phyloP scores from a whole-genome alignment of 139 green algal genomes.

The Auxenochlorella protothecoides region DNA sequence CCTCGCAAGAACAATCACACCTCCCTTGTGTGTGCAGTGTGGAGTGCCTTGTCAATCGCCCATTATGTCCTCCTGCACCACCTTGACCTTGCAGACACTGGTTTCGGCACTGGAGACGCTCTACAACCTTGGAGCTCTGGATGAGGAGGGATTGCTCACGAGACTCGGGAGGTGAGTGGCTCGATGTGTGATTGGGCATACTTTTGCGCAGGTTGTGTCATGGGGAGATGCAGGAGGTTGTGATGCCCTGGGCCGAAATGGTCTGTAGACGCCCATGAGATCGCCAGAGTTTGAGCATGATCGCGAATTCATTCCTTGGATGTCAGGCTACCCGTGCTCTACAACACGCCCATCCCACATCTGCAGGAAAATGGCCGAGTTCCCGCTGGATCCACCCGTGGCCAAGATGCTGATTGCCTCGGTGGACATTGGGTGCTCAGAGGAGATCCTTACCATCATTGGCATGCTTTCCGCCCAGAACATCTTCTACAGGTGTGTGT shows the following conservation, averaged over 20 bases:
- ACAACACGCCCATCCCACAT: no score
- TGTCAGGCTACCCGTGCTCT: no score
- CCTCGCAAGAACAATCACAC: no score
- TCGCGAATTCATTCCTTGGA: no score
- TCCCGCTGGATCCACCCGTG: conserved; percentile 94
- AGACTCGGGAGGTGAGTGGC: conserved; percentile 50
- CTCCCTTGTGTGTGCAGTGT: no score
- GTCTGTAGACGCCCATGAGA: no score
- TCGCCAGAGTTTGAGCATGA: no score
- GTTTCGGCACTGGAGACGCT: conserved; percentile 83
- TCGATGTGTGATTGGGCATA: no score
- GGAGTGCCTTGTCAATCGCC: no score
- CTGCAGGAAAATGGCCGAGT: conserved; percentile 82
- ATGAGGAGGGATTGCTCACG: conserved; percentile 93
- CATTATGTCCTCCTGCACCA: neutral
- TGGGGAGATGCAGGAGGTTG: no score
- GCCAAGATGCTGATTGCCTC: conserved; percentile 92
- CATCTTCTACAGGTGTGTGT: conserved; percentile 73
- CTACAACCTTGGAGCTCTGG: conserved; percentile 92
- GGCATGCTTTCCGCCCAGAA: conserved; percentile 90
- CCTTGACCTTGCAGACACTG: conserved; percentile 41
- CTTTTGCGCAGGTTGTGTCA: no score
- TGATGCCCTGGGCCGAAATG: no score
- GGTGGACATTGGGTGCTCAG: conserved; percentile 91
- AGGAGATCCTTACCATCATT: conserved; percentile 98